Base-by-base conservation (phyloP, 2,329 filamentous ascomycete species). In the Fusarium floridanum region DNA sequence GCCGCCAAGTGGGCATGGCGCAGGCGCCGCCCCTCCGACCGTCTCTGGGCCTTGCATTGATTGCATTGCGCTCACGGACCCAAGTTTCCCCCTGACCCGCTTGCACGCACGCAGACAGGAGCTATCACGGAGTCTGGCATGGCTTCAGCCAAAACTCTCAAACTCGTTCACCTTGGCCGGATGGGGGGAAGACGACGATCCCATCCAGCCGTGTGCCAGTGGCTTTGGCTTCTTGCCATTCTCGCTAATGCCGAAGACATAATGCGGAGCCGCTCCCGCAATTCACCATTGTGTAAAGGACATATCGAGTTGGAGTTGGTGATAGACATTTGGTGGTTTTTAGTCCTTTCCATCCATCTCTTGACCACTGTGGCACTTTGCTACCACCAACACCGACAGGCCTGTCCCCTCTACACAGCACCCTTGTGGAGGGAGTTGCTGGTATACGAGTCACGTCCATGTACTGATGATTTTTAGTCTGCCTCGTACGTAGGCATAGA, bases 1-100 rank as follows among this genome's bases (percentile, higher is more conserved):
- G 66, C 66, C 65, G 63, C 73, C 67, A 76, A 71, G 75, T 76
- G 75, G 72, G 68, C 70, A 66, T 67, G 48, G 72, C 70, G 71
- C 22, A 32, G 63, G 48, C 76, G 50, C 69, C 72, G 68, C 37
- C 64, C 64, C 73, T 37, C 22, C 39, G 37, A 61, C 63, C 55
- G 56, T 62, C 55, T 59, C 66, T 63, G 65, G 50, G 57, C 27
- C 48, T 55, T 61, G 53, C 41, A 34, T 64, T 60, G 27, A 55
- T 55, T 53, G 59, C 57, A 60, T 61, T 61, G 50, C 45, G 59
- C 57, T 53, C 48, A 24, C 34, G 14, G 27, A 39, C 56, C 63
- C 45, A 57, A 34, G 48, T 45, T 56, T 27, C 27, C 61, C 61
- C 48, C 61, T 56, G 48, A 64, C 45, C 34, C 45, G 22, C 29